Conservation (phyloP, 1,284 basidiomycete species). For the Trametes hirsuta region DNA sequence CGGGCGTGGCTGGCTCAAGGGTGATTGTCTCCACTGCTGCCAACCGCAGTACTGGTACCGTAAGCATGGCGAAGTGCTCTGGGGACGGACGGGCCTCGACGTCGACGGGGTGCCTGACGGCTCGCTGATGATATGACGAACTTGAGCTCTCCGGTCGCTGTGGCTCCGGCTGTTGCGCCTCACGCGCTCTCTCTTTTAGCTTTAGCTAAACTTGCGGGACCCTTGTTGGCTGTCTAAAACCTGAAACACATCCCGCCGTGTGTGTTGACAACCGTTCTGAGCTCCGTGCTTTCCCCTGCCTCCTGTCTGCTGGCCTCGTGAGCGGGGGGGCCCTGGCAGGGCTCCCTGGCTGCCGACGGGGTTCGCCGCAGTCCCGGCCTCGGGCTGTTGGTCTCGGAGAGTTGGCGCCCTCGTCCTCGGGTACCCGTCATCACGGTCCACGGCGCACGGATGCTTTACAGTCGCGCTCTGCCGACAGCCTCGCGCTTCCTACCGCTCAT, state of each 20-base stretch:
- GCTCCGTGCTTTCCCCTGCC: too few relatives aligned
- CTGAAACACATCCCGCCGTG: too few relatives aligned
- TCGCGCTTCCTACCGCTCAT: conserved; percentile 11
- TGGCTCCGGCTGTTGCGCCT: too few relatives aligned
- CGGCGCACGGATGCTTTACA: not conserved
- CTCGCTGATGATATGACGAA: too few relatives aligned
- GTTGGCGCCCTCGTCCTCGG: conserved; percentile 1
- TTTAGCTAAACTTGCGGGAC: too few relatives aligned
- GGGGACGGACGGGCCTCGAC: too few relatives aligned
- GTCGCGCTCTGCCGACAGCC: conserved; percentile 11
- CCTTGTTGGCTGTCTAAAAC: too few relatives aligned
- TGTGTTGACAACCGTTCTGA: too few relatives aligned
- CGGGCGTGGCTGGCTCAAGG: not conserved
- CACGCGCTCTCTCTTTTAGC: too few relatives aligned
- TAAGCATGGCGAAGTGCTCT: not conserved
- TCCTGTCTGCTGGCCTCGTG: too few relatives aligned
- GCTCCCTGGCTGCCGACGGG: not conserved
- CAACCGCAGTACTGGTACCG: not conserved
- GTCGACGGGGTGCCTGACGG: too few relatives aligned
- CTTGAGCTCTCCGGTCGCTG: too few relatives aligned
- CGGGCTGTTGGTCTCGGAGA: not conserved
- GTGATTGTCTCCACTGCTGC: not conserved
- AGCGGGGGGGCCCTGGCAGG: not conserved
- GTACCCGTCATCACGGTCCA: not conserved
- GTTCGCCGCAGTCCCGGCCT: not conserved